These are phyloP conservation scores for Pisolithus marmoratus DNA, from an alignment of 768 basidiomycete genomes.

Conservation along the genomic window DNA sequence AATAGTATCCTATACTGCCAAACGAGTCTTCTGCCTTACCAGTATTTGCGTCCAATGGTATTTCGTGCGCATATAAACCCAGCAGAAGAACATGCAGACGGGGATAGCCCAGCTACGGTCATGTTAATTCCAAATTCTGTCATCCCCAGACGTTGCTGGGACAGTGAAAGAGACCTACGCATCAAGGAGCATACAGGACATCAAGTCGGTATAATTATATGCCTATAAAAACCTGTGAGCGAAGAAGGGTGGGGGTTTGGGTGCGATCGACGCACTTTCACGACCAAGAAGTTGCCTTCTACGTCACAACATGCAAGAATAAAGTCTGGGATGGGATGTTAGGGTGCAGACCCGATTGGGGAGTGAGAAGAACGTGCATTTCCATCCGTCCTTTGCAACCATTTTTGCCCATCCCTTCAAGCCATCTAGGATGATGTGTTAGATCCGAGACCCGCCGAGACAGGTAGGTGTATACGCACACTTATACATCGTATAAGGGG, in stretches of 20 bases:
- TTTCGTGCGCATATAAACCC: constrained; percentile 72
- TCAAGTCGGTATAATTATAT: constrained; percentile 78
- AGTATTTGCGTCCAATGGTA: constrained; percentile 83
- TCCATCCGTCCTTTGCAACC: constrained; percentile 76
- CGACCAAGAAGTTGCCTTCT: constrained; percentile 83
- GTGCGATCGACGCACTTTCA: constrained; percentile 43
- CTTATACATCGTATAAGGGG: constrained; percentile 85
- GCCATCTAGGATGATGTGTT: constrained; percentile 49
- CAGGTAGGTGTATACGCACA: constrained; percentile 41
- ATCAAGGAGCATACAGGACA: constrained; percentile 91
- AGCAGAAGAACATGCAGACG: constrained; percentile 77
- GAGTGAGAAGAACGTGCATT: constrained; percentile 47
- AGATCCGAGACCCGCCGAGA: background rate
- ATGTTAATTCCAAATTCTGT: constrained; percentile 1
- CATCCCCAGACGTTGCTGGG: background rate
- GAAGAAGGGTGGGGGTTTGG: background rate
- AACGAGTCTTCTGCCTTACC: constrained; percentile 34
- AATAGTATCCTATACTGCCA: background rate
- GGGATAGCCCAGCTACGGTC: constrained; percentile 77
- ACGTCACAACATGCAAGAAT: constrained; percentile 78
- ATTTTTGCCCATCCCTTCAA: constrained; percentile 77
- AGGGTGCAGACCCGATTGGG: constrained; percentile 3
- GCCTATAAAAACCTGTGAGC: constrained; percentile 36
- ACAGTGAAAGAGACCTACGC: constrained; percentile 43
- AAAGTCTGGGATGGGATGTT: constrained; percentile 44